Base-by-base conservation (phyloP, 164 flowering plant species). In the Amborella trichopoda region DNA sequence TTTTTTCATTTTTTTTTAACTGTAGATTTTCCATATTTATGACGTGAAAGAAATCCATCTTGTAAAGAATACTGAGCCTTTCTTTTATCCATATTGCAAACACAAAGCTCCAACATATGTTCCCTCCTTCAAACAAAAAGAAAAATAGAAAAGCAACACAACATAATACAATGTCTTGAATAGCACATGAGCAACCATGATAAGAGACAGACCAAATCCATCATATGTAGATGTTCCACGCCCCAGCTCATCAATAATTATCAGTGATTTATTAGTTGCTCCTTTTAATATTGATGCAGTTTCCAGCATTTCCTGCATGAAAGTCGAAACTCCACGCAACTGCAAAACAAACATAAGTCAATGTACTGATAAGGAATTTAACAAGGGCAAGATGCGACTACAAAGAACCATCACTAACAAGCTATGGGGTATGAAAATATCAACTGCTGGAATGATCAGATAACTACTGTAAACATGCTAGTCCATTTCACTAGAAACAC, bases 241-340 rank as follows among this genome's bases (percentile, higher is more conserved):
- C 34, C 95, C 99, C 69, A 93, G 61, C 69, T 93, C 99, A 44
- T 88, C 99, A 66, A 88, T 93, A 49, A 93, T 93, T 56, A 93
- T 77, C 67, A 93, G 56, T 8, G 99, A 93, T 62, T 67, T 93
- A 8, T 78, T 79, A 42, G 96, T 82, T 49, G 99, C 94, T 59
- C 99, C 96, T 69, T 93, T 93, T 60, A 93, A 54, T 52, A 93
- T 93, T 44, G 96, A 80, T 61, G 99, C 91, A 34, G 96, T 93
- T 68, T 93, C 99, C 46, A 93, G 91, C 96, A 93, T 93, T 72
- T 93, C 99, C 79, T 93, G 96, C 99, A 93, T 93, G 63, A 88
- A 93, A 32, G 96, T 93, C 40, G 99, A 93, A 54, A 93, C 85
- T 48, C 99, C 96, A 44, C 94, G 95, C 5, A 82, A 63, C 99